Base-by-base conservation (phyloP, 306 rosid species). In the Lathyrus oleraceus region DNA sequence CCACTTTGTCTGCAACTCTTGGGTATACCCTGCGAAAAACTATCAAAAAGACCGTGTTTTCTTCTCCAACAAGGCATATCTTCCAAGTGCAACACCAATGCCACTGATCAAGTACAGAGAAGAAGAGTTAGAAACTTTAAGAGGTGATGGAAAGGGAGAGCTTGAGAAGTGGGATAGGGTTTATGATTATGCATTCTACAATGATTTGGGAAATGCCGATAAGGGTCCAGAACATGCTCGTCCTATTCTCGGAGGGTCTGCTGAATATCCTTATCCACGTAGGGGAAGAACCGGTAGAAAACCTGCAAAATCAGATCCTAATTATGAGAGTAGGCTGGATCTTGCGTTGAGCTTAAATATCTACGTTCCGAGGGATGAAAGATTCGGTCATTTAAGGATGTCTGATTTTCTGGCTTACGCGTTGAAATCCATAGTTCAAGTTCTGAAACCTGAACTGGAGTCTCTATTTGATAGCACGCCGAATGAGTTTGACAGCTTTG, bases 321-420 rank as follows among this genome's bases (percentile, higher is more conserved):
- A 75, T 4, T 39, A 1, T 27, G 96, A 92, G 85, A 86, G 69
- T 23, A 86, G 89, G 74, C 56, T 90, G 80, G 73, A 65, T 57
- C 72, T 73, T 63, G 48, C 45, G 10, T 1, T 72, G 75, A 86
- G 98, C 80, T 66, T 92, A 69, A 74, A 77, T 73, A 74, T 89
- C 52, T 92, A 92, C 59, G 96, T 90, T 27, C 98, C 98, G 0
- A 83, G 92, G 61, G 96, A 89, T 28, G 98, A 92, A 75, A 82
- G 83, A 51, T 88, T 92, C 60, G 91, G 92, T 23, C 89, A 86
- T 80, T 64, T 92, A 75, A 92, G 88, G 74, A 20, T 90, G 82
- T 69, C 96, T 14, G 96, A 92, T 78, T 92, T 92, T 69, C 81
- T 92, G 23, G 91, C 82, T 53, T 90, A 87, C 68, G 86, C 89